A percentile compares a stretch with the other conserved stretches of the same genome.
Evolutionary conservation across 2,329 filamentous ascomycete genomes (phyloP).

Genomic region (Colletotrichum endophyticum): DNA sequence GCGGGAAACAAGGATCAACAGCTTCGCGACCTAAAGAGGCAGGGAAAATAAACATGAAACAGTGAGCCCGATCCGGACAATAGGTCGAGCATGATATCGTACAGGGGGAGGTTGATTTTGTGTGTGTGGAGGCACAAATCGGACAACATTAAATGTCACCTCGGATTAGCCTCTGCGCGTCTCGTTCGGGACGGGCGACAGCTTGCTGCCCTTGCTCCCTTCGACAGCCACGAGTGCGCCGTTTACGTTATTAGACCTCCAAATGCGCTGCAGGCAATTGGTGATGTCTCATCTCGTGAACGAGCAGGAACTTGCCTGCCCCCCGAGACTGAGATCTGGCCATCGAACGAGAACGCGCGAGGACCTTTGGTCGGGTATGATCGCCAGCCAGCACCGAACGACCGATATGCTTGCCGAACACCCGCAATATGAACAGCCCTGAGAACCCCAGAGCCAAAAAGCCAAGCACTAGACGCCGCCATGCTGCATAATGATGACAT

Average conservation of each 20-base stretch:
- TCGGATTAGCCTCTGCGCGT: slow-evolving; percentile 15
- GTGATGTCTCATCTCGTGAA: background rate
- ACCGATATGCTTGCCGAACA: slow-evolving; percentile 20
- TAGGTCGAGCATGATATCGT: slow-evolving; percentile 21
- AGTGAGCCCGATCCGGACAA: slow-evolving; percentile 7
- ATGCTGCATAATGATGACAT: slow-evolving; percentile 40
- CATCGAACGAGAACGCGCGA: slow-evolving; percentile 7
- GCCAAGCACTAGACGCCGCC: slow-evolving; percentile 35
- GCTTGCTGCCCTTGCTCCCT: background rate
- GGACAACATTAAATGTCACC: background rate
- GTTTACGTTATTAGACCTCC: background rate
- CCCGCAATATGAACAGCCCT: slow-evolving; percentile 19
- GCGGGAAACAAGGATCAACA: background rate
- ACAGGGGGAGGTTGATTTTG: background rate
- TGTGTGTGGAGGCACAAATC: background rate
- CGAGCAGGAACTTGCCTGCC: slow-evolving; percentile 5
- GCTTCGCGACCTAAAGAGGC: background rate
- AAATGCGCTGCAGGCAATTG: background rate
- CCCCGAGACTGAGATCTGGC: background rate
- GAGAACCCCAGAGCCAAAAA: slow-evolving; percentile 24
- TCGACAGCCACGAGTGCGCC: background rate
- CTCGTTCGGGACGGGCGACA: background rate
- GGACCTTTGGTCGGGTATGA: background rate
- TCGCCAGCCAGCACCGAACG: slow-evolving; percentile 9
- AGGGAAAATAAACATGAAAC: slow-evolving; percentile 13